phyloP scores from a whole-genome alignment of 768 basidiomycete genomes.

The Kwoniella sp. region DNA sequence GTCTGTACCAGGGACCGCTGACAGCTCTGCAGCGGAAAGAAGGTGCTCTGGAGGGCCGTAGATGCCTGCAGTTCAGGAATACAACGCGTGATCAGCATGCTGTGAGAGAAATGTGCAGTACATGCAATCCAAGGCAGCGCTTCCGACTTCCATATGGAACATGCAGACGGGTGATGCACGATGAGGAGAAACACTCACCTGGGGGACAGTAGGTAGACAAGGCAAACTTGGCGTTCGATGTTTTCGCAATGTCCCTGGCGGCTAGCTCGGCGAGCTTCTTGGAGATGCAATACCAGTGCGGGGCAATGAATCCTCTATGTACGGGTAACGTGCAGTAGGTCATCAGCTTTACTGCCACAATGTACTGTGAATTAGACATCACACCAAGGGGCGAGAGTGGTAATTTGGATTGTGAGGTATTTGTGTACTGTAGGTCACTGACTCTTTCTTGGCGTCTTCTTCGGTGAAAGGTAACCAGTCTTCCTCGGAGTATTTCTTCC shows the following conservation, averaged over 20 bases:
- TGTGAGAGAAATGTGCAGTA: no score
- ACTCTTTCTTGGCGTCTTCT: constrained; percentile 36
- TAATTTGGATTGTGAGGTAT: no score
- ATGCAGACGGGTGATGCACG: no score
- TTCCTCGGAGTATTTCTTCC: constrained; percentile 41
- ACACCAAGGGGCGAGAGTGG: no score
- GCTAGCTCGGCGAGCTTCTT: constrained; percentile 47
- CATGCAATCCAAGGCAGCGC: no score
- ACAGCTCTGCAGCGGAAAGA: constrained; percentile 12
- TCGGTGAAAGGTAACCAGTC: constrained; percentile 45
- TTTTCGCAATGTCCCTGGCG: constrained; percentile 28
- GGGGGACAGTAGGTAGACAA: constrained; percentile 41
- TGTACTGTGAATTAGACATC: no score
- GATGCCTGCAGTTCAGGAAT: no score
- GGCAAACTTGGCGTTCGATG: constrained; percentile 22
- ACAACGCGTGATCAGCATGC: neutral
- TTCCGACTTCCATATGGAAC: no score
- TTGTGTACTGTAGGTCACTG: no score
- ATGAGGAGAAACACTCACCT: constrained; percentile 14
- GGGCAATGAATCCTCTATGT: neutral
- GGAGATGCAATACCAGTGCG: constrained; percentile 42
- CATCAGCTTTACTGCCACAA: no score
- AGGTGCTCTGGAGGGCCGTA: constrained; percentile 37
- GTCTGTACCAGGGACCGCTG: constrained; percentile 10
- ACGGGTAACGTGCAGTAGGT: neutral